Percentiles rank a stretch among this genome's conserved stretches.
phyloP scores from a whole-genome alignment of 1,284 basidiomycete genomes.

The Cutaneotrichosporon spelunceum region DNA sequence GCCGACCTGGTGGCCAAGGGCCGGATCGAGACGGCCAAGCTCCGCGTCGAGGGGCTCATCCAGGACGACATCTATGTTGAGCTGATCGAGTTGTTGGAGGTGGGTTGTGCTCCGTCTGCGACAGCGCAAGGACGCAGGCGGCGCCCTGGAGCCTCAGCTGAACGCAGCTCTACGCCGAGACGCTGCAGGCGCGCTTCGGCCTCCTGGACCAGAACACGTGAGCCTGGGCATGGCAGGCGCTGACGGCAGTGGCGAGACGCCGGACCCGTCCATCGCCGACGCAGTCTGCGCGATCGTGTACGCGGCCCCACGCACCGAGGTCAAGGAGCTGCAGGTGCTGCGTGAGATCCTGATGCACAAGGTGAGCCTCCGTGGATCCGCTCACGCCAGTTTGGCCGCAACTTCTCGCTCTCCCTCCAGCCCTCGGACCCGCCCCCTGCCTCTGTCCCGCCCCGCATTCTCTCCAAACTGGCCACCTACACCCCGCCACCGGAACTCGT shows the following conservation, averaged over 20 bases:
- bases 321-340: constrained; percentile 87
- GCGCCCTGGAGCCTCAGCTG: no score
- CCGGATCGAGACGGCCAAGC: constrained; percentile 46
- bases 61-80: constrained; percentile 58
- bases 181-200: constrained; percentile 87
- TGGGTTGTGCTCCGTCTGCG: no score
- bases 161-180: constrained; percentile 73
- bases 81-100: constrained; percentile 82
- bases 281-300: constrained; percentile 75
- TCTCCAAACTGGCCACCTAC: constrained; percentile 62
- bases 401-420: constrained; percentile 43
- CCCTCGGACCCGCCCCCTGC: constrained; percentile 57
- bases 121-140: no score
- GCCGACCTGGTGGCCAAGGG: constrained; percentile 51
- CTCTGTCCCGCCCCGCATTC: constrained; percentile 54
- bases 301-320: constrained; percentile 82
- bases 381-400: constrained; percentile 42
- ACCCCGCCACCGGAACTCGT: constrained; percentile 73
- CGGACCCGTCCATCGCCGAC: constrained; percentile 75
- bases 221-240: constrained; percentile 8
- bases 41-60: constrained; percentile 49
- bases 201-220: constrained; percentile 63
- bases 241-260: constrained; percentile 63
- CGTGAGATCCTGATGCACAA: constrained; percentile 91
- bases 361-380: constrained; percentile 27